These are phyloP conservation scores for Trichocladium uniseriatum DNA, from an alignment of 495 filamentous ascomycete species.

Conservation along the genomic window DNA sequence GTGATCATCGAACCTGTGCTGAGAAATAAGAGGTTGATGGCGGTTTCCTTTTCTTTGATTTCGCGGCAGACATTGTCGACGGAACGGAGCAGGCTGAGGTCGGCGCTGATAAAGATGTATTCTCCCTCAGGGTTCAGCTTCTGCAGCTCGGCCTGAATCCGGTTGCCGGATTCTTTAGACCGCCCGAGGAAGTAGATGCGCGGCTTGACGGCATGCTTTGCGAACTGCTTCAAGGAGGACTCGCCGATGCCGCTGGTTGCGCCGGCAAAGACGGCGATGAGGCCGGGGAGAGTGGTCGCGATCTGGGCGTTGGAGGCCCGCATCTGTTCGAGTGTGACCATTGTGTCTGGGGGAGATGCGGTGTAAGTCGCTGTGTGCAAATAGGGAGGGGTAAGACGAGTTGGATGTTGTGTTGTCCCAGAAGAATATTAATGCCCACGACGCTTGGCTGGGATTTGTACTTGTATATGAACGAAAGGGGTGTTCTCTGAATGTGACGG, in stretches of 20 bases:
- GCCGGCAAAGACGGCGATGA: constrained; percentile 22
- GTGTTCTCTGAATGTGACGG: no score
- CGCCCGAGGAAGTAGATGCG: constrained; percentile 18
- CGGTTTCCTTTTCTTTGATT: background rate
- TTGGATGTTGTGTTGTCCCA: no score
- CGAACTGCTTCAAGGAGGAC: constrained; percentile 11
- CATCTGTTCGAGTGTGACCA: background rate
- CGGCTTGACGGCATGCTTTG: constrained; percentile 4
- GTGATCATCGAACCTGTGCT: background rate
- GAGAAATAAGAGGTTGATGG: background rate
- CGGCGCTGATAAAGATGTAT: constrained; percentile 20
- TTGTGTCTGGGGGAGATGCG: background rate
- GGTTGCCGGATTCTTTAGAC: background rate
- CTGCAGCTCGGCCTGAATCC: background rate
- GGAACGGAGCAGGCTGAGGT: background rate
- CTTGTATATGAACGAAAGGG: no score
- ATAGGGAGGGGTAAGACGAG: no score
- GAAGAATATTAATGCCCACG: no score
- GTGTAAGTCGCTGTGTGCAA: no score
- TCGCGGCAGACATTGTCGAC: constrained; percentile 1
- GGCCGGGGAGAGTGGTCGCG: background rate
- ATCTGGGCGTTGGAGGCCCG: background rate
- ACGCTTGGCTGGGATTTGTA: no score
- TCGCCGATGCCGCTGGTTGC: constrained; percentile 23
- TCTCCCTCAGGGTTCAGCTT: constrained; percentile 13